Evolutionary conservation across 1,139 yeast species (phyloP).

Genomic region (Martiniozyma asiatica): DNA sequence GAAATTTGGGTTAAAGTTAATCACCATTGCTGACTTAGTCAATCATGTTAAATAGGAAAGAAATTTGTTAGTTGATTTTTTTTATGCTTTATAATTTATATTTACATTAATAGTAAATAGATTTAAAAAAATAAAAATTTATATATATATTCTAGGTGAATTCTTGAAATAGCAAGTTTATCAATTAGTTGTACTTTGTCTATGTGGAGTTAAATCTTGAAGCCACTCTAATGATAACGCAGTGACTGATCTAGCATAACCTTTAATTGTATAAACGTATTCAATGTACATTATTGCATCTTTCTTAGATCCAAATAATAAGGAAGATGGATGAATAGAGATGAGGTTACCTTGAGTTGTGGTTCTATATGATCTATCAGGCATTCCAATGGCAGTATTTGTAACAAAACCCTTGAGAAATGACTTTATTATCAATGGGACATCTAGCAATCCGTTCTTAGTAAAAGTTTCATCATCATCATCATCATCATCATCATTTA

Average conservation of each 20-base stretch:
- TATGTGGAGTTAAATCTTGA: conserved; percentile 69
- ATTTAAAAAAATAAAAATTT: too few relatives aligned
- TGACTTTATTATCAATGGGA: conserved; percentile 55
- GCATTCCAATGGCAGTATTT: conserved; percentile 89
- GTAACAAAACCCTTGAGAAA: conserved; percentile 73
- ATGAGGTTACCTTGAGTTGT: conserved; percentile 69
- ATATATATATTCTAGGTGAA: too few relatives aligned
- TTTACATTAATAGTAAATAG: too few relatives aligned
- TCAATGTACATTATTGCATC: conserved; percentile 94
- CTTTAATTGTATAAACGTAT: conserved; percentile 84
- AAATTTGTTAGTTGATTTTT: too few relatives aligned
- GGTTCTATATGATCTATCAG: conserved; percentile 86
- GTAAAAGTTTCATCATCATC: conserved; percentile 5
- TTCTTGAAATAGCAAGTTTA: too few relatives aligned
- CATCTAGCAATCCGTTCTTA: conserved; percentile 29
- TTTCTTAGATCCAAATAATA: conserved; percentile 67
- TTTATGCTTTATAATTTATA: too few relatives aligned
- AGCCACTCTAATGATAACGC: conserved; percentile 81
- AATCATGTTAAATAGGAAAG: too few relatives aligned
- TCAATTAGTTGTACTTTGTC: conserved; percentile 42
- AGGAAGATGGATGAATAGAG: conserved; percentile 85
- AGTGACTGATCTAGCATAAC: conserved; percentile 83
- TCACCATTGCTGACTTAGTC: too few relatives aligned
- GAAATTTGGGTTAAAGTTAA: too few relatives aligned
- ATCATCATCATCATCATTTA: conserved; percentile 17